Evolutionary conservation across 2,329 filamentous ascomycete genomes (phyloP), one percentile per base, ranked within the genome.

Genomic region (Colletotrichum musicola): DNA sequence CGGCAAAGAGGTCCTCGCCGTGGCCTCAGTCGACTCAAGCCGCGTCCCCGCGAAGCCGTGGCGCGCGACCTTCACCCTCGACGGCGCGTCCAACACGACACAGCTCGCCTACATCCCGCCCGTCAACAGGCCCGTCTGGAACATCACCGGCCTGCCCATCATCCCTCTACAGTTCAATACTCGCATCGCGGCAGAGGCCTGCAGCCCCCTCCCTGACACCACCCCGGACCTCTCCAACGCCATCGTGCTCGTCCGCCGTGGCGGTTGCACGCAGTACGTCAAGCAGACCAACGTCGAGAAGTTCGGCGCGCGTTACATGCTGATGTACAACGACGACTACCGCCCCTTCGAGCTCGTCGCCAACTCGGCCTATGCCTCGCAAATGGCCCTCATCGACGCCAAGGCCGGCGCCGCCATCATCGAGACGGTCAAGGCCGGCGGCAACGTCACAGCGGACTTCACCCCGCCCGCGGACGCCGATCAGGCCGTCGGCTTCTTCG

Each of bases 1-100:
- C 6, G 82, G 81, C 4, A 77, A 76, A 38, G 77, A 80, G 20
- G 81, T 82, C 4, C 78, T 83, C 9, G 77, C 81, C 1, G 78
- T 85, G 20, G 84, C 82, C 22, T 84, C 84, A 0, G 75, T 84
- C 49, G 73, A 75, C 18, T 75, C 75, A 9, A 74, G 76, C 6
- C 64, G 74, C 38, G 69, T 74, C 14, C 74, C 77, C 6, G 74
- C 74, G 12, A 73, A 73, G 38, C 72, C 72, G 2, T 78, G 75
- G 42, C 72, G 75, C 4, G 77, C 76, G 6, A 78, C 73, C 3
- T 81, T 73, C 40, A 74, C 54, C 4, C 72, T 74, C 9, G 71
- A 73, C 42, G 78, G 67, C 4, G 42, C 55, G 6, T 56, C 55
- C 0, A 73, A 78, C 30, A 74, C 69, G 2, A 74, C 74, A 3